Percentiles rank a stretch among this genome's conserved stretches.
These are phyloP conservation scores for Mortierella sp. DNA, from an alignment of 371 early-diverging fungal genomes.

Conservation along the genomic window DNA sequence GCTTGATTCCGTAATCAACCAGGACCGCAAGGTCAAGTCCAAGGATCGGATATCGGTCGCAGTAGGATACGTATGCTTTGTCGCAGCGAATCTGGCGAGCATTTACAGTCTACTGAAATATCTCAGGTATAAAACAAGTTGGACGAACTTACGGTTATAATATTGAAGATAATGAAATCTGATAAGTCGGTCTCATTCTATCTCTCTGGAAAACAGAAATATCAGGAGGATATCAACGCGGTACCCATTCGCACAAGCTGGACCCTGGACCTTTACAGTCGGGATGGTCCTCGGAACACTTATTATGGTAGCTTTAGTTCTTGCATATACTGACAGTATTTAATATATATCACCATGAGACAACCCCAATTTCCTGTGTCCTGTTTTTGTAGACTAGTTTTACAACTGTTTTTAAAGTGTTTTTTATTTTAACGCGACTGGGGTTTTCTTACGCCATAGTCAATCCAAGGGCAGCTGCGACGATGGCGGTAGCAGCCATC, in stretches of 20 bases:
- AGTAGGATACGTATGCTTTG: slow-evolving; percentile 37
- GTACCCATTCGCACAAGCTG: slow-evolving; percentile 48
- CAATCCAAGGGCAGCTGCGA: slow-evolving; percentile 24
- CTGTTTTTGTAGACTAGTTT: no score
- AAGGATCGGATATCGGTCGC: slow-evolving; percentile 13
- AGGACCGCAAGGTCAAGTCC: neutral
- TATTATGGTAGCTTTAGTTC: slow-evolving; percentile 33
- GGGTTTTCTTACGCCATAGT: slow-evolving; percentile 14
- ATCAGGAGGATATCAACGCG: slow-evolving; percentile 44
- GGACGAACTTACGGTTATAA: no score
- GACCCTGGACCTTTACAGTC: slow-evolving; percentile 41
- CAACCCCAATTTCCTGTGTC: no score
- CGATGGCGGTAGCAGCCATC: slow-evolving; percentile 31
- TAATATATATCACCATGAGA: neutral
- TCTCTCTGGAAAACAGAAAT: slow-evolving; percentile 12
- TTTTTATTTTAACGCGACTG: slow-evolving; percentile 3
- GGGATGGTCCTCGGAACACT: slow-evolving; percentile 40
- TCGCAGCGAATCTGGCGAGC: slow-evolving; percentile 12
- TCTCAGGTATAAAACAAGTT: no score
- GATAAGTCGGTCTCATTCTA: neutral
- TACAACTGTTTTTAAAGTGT: neutral
- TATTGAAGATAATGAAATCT: neutral
- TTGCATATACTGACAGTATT: slow-evolving; percentile 18
- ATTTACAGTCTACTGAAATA: slow-evolving; percentile 39
- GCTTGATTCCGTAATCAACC: slow-evolving; percentile 6